These are phyloP conservation scores for Pelargonium fulgidum DNA, from an alignment of 441 rosid genomes.

Conservation along the genomic window DNA sequence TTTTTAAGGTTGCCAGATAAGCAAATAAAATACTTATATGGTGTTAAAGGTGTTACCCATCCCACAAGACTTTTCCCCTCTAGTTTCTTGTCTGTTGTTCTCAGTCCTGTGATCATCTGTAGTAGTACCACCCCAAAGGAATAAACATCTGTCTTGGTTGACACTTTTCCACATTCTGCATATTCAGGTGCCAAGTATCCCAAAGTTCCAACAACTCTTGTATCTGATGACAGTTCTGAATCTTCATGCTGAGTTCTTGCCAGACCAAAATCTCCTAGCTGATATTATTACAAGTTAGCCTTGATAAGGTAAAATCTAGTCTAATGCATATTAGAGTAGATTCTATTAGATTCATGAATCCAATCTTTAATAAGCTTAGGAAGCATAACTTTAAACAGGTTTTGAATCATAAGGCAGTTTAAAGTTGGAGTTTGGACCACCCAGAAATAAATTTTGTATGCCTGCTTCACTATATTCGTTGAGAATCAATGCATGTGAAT, in stretches of 20 bases:
- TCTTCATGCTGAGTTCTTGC: conserved; percentile 20
- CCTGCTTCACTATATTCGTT: no score
- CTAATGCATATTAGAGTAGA: no score
- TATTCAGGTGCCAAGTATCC: conserved; percentile 49
- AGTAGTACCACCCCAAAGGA: conserved; percentile 45
- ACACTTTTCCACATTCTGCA: conserved; percentile 30
- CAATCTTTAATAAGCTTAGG: no score
- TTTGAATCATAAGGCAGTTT: no score
- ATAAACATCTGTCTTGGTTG: conserved; percentile 49
- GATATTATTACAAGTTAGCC: not conserved
- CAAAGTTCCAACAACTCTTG: conserved; percentile 27
- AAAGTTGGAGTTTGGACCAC: no score
- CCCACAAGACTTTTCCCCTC: conserved; percentile 21
- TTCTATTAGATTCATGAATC: no score
- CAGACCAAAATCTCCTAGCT: conserved; percentile 50
- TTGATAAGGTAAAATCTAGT: no score
- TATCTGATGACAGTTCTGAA: conserved; percentile 27
- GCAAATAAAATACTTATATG: conserved; percentile 1
- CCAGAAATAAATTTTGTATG: no score
- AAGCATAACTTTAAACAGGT: no score
- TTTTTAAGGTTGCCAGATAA: not conserved
- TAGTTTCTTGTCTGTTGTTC: conserved; percentile 17
- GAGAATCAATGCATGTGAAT: not conserved
- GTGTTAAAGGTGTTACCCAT: conserved; percentile 28
- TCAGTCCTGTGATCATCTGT: conserved; percentile 36